Base-by-base conservation (phyloP, 2,329 filamentous ascomycete genomes). In the Phialocephala subalpina region DNA sequence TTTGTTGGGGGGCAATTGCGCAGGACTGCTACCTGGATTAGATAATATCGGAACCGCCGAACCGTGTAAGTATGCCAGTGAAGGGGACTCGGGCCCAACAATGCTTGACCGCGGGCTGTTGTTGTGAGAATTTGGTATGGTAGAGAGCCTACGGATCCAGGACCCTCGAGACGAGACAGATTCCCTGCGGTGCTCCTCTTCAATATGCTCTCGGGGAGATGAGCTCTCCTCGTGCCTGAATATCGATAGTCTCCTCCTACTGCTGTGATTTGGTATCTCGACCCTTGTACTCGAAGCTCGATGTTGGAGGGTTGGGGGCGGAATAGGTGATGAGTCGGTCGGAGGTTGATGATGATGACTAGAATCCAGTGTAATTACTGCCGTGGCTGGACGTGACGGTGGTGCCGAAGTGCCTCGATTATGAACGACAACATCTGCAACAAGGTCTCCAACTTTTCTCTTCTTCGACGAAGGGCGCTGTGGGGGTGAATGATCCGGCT, bases 81-180 rank as follows among this genome's bases (percentile, higher is more conserved):
- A 90, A 53, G 88, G 86, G 12, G 90, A 90, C 62, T 90, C 86
- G 25, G 87, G 87, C 8, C 86, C 86, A 64, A 29, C 20, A 29
- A 89, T 80, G 73, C 87, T 92, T 38, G 90, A 91, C 67, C 87
- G 83, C 33, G 83, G 78, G 73, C 88, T 92, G 68, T 86, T 88
- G 77, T 87, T 85, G 70, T 90, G 88, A 29, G 88, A 91, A 27
- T 83, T 75, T 22, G 90, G 90, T 27, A 90, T 86, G 53, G 87
- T 82, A 27, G 91, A 92, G 45, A 94, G 80, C 58, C 90, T 87
- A 72, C 87, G 87, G 69, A 93, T 87, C 92, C 92, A 94, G 33
- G 90, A 92, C 62, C 86, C 82, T 74, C 82, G 85, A 38, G 87
- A 90, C 18, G 87, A 89, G 38, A 84, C 72, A 3, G 88, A 90